Evolutionary conservation across 2,329 filamentous ascomycete species (phyloP).

Genomic region (Verticillium albo-atrum): DNA sequence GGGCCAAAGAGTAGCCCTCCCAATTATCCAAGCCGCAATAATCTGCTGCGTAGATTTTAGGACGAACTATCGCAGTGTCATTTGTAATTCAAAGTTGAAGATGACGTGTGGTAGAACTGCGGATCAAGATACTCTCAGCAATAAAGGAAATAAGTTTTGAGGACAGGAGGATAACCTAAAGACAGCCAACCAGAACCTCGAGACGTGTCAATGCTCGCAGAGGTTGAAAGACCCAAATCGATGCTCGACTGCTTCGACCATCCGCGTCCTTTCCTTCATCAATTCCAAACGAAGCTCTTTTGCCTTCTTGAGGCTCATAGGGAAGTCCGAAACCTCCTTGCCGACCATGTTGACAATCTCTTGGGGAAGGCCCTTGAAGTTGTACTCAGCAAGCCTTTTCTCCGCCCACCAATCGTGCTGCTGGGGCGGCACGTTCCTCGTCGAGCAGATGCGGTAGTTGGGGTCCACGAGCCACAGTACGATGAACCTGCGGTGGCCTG

Average conservation of each 20-base stretch:
- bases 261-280: constrained; percentile 19
- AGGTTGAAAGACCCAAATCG: constrained; percentile 13
- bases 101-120: too few relatives aligned
- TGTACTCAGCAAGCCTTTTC: not conserved
- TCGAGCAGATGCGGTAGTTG: constrained; percentile 34
- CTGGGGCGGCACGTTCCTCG: constrained; percentile 40
- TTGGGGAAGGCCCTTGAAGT: not conserved
- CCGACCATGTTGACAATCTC: constrained; percentile 10
- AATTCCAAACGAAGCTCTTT: constrained; percentile 17
- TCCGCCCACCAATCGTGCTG: constrained; percentile 33
- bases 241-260: constrained; percentile 4
- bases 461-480: constrained; percentile 60
- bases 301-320: constrained; percentile 16
- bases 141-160: too few relatives aligned
- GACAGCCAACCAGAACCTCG: too few relatives aligned
- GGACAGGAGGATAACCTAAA: too few relatives aligned
- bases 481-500: constrained; percentile 56
- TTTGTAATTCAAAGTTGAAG: too few relatives aligned
- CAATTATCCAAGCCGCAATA: too few relatives aligned
- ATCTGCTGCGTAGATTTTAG: too few relatives aligned
- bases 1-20: too few relatives aligned
- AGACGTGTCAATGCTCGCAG: constrained; percentile 17
- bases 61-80: too few relatives aligned
- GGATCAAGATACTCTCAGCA: too few relatives aligned
- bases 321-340: constrained; percentile 16